Base-by-base conservation (phyloP, 257 asterid genomes). In the Datura wrightii region DNA sequence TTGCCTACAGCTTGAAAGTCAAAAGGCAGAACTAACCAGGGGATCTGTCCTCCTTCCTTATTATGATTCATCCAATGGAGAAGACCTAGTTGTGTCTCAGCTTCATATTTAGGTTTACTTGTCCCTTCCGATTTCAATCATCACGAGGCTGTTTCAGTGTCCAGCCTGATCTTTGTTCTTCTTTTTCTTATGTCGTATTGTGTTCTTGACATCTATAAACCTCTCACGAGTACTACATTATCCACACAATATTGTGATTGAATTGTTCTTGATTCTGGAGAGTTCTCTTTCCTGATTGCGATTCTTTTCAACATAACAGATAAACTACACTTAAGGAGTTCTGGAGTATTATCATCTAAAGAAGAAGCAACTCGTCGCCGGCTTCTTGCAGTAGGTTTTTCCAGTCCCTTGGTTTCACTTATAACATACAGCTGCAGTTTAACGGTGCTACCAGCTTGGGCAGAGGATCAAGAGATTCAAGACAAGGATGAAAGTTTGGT, bases 401-500 rank as follows among this genome's bases (percentile, higher is more conserved):
- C 82, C 79, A 87, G 80, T 87, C 87, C 92, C 53, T 54, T 91
- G 37, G 85, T 88, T 80, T 80, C 90, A 56, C 83, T 89, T 79
- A 19, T 83, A 19, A 19, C 85, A 69, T 19, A 85, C 76, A 91
- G 79, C 85, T 82, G 80, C 70, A 87, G 65, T 24, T 80, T 86
- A 19, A 79, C 71, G 42, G 76, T 83, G 55, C 78, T 62, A 79
- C 94, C 94, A 50, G 92, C 92, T 44, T 70, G 69, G 85, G 97
- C 98, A 56, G 93, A 85, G 83, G 97, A 88, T 67, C 91, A 86
- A 82, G 85, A 74, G 13, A 41, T n/a, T 46, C 91, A 90, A 60
- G 91, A 84, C 34, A 80, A 91, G 18, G 91, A 90, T 16, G 96
- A 92, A 65, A 88, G 96, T 19, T 65, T 94, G 65, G 67, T 89